A percentile compares a stretch with the other conserved stretches of the same genome.
phyloP scores from a whole-genome alignment of 768 basidiomycete genomes.

The Tricholoma matsutake region DNA sequence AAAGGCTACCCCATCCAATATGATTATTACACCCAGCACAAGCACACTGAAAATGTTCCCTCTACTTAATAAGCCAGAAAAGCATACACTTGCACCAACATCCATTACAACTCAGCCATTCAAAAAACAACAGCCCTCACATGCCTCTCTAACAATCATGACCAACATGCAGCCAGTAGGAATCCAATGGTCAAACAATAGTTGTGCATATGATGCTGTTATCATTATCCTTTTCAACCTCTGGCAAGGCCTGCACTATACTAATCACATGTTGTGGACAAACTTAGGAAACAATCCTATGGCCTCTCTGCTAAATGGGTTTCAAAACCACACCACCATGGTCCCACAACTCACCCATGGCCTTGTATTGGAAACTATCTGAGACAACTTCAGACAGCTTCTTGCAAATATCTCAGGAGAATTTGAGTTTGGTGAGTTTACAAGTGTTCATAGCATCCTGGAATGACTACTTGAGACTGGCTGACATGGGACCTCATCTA shows the following conservation, averaged over 20 bases:
- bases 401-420: background rate
- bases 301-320: background rate
- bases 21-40: background rate
- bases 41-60: background rate
- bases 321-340: background rate
- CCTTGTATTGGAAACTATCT: background rate
- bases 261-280: background rate
- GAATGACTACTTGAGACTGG: background rate
- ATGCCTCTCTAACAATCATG: background rate
- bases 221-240: conserved; percentile 17
- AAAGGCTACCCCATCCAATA: background rate
- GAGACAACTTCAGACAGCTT: background rate
- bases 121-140: no score
- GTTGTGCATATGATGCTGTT: no score
- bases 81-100: background rate
- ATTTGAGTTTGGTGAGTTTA: conserved; percentile 2
- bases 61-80: background rate
- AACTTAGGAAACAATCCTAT: background rate
- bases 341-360: background rate
- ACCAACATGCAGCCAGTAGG: background rate
- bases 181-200: conserved; percentile 18
- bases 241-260: conserved; percentile 6
- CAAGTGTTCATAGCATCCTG: background rate
- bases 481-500: background rate
- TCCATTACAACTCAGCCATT: background rate